Percentiles rank a stretch among this genome's conserved stretches.
Evolutionary conservation across 176 grass and related monocot genomes (phyloP).

Genomic region (Carex kokanica): DNA sequence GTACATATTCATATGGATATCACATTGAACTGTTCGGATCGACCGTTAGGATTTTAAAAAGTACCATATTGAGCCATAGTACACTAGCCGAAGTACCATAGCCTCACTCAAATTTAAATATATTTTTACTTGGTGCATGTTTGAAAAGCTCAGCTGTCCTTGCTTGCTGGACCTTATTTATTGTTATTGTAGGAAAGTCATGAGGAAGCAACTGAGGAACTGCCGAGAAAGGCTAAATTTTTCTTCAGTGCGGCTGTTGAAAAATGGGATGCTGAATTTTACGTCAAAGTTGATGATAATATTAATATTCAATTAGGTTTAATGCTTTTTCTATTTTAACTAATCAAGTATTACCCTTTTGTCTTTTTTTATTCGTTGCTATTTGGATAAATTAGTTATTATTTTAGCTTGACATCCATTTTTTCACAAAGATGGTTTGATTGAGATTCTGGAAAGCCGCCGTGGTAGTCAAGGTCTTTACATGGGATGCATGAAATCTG

Average conservation of each 20-base stretch:
- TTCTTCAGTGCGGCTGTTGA: slow-evolving; percentile 87
- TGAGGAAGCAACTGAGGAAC: slow-evolving; percentile 87
- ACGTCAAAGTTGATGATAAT: slow-evolving; percentile 92
- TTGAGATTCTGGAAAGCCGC: slow-evolving; percentile 84
- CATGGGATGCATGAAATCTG: slow-evolving; percentile 99
- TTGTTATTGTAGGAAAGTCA: slow-evolving; percentile 74
- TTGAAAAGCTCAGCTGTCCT: neutral
- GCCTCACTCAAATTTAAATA: neutral
- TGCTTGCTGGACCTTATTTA: neutral
- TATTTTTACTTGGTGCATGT: neutral
- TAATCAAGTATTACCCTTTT: neutral
- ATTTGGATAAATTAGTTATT: slow-evolving; percentile 9
- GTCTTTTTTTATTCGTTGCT: neutral
- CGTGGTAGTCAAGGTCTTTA: slow-evolving; percentile 60
- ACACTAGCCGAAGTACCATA: too few species aligned
- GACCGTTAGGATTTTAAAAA: too few species aligned
- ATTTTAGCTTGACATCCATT: neutral
- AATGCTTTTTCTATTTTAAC: neutral
- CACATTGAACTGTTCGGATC: too few species aligned
- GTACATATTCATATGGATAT: too few species aligned
- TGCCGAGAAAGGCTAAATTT: slow-evolving; percentile 89
- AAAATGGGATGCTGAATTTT: slow-evolving; percentile 94
- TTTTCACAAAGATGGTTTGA: slow-evolving; percentile 59
- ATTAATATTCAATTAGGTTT: slow-evolving; percentile 80
- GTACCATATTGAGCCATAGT: too few species aligned